phyloP scores from a whole-genome alignment of 805 yeast species.

The Metschnikowia corniflorae region DNA sequence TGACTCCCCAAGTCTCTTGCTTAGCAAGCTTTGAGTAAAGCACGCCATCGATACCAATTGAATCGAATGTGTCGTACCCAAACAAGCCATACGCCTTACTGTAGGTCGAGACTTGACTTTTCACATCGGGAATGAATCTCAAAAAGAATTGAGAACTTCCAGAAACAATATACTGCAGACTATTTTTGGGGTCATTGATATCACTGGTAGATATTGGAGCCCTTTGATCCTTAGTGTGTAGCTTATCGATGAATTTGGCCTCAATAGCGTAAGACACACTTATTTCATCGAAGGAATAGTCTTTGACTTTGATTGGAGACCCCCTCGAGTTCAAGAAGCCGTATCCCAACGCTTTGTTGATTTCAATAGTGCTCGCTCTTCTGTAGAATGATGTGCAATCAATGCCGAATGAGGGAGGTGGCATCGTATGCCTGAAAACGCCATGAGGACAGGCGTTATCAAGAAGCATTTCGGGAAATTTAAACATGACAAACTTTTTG shows the following conservation, averaged over 20 bases:
- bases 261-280: conserved; percentile 52
- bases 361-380: conserved; percentile 30
- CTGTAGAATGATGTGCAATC: conserved; percentile 36
- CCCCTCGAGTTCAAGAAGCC: conserved; percentile 50
- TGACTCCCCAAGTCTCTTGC: conserved; percentile 31
- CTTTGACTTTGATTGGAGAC: conserved; percentile 50
- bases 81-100: conserved; percentile 25
- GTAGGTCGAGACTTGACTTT: conserved; percentile 24
- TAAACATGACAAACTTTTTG: conserved; percentile 57
- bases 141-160: conserved; percentile 34
- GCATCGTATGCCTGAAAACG: conserved; percentile 35
- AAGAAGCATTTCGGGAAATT: conserved; percentile 50
- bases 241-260: conserved; percentile 51
- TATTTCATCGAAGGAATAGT: conserved; percentile 40
- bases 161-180: conserved; percentile 34
- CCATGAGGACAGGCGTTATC: conserved; percentile 51
- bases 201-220: conserved; percentile 31
- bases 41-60: conserved; percentile 35
- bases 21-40: conserved; percentile 25
- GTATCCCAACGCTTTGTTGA: conserved; percentile 48
- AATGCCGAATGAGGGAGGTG: conserved; percentile 43
- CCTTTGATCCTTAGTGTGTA: conserved; percentile 28
- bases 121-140: conserved; percentile 38
- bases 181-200: conserved; percentile 34
- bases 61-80: conserved; percentile 25